Base-by-base conservation (phyloP, 495 filamentous ascomycete species). In the Chaetomium fimeti region DNA sequence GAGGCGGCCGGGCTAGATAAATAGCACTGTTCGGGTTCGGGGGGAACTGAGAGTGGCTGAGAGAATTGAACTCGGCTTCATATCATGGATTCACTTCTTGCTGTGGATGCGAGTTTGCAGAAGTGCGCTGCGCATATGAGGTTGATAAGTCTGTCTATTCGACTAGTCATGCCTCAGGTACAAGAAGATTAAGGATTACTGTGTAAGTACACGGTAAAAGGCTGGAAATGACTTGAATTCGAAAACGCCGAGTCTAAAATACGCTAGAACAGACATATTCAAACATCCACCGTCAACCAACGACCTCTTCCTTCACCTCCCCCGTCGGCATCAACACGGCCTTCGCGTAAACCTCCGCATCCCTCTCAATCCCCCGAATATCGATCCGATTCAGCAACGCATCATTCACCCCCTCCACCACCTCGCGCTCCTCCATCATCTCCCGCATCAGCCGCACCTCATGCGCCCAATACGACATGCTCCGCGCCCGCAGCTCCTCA, bases 351-450 rank as follows among this genome's bases (percentile, higher is more conserved):
- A 61, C 74, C 54, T 87, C 85, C 1, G 85, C 85, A 67, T 88
- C 83, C 60, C 73, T 73, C 56, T 72, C 70, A 51, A 85, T 77
- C 13, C 69, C 72, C 65, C 72, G 59, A 27, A 87, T 78, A 66
- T 84, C 77, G 45, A 86, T 76, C 52, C 83, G 75, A 48, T 79
- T 82, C 66, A 75, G 60, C 65, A 84, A 66, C 52, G 83, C 83
- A 70, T 84, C 82, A 59, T 80, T 81, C 25, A 86, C 78, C 42
- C 82, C 80, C 71, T 84, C 79, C 22, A 85, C 73, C 8, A 87
- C 85, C 60, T 85, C 85, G 43, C 80, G 73, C 62, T 87, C 85
- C 77, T 85, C 79, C 85, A 86, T 85, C 28, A 83, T 75, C 59
- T 85, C 82, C 62, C 79, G 70, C 76, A 84, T 85, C 62, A 85